phyloP scores from a whole-genome alignment of 2,329 filamentous ascomycete species.

The Aciculosporium take region DNA sequence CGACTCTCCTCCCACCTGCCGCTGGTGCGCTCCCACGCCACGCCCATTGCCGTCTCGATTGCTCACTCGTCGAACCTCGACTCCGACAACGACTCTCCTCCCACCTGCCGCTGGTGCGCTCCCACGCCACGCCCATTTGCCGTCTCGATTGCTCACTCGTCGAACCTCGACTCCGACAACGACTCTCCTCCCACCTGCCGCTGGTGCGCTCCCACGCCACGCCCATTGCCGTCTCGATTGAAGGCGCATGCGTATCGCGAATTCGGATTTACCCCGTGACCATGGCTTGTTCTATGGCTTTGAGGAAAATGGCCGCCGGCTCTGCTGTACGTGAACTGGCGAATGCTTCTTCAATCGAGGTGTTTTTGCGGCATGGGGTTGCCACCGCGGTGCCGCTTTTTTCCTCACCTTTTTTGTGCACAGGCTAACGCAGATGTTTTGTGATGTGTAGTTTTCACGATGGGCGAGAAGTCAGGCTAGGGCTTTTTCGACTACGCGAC shows the following conservation, averaged over 20 bases:
- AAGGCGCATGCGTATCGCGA: conserved; percentile 19
- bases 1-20: too few relatives aligned
- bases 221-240: conserved; percentile 5
- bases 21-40: too few relatives aligned
- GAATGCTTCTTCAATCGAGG: too few relatives aligned
- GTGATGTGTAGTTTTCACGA: conserved; percentile 42
- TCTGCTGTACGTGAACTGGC: conserved; percentile 34
- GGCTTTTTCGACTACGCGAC: conserved; percentile 75
- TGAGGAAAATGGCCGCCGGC: conserved; percentile 44
- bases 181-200: conserved; percentile 1
- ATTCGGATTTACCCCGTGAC: conserved; percentile 17
- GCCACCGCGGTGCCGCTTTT: neutral
- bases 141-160: too few relatives aligned
- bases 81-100: too few relatives aligned
- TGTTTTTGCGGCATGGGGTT: too few relatives aligned
- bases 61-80: neutral
- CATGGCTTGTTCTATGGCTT: conserved; percentile 51
- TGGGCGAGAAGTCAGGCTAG: conserved; percentile 51
- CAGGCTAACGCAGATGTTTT: neutral
- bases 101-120: too few relatives aligned
- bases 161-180: neutral
- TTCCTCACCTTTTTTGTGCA: neutral
- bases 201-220: too few relatives aligned
- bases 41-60: too few relatives aligned
- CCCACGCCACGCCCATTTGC: too few relatives aligned